Conservation (phyloP, 441 rosid species). For the Omphalea diandra region DNA sequence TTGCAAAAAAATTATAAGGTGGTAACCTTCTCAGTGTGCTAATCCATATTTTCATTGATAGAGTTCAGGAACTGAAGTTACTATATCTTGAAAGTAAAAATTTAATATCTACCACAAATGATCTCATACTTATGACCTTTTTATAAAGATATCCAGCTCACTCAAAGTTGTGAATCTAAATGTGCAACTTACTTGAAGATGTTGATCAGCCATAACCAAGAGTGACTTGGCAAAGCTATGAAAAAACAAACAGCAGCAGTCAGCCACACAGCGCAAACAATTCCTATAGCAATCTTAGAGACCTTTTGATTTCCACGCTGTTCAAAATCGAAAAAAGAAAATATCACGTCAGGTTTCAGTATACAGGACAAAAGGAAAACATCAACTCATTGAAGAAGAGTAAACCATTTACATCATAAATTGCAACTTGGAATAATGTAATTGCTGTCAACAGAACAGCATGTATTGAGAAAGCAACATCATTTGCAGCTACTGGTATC, state of each 20-base stretch:
- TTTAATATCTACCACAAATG: background rate
- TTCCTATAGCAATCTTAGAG: slow-evolving; percentile 57
- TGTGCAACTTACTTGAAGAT: slow-evolving; percentile 72
- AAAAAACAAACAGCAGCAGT: slow-evolving; percentile 72
- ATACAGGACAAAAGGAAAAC: background rate
- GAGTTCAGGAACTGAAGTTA: background rate
- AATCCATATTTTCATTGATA: background rate
- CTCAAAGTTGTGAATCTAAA: background rate
- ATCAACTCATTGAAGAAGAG: background rate
- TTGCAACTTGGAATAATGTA: slow-evolving; percentile 66
- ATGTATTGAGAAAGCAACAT: slow-evolving; percentile 92
- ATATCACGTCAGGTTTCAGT: slow-evolving; percentile 3
- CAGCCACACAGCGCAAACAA: slow-evolving; percentile 59
- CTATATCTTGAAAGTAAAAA: background rate
- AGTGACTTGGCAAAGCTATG: slow-evolving; percentile 63
- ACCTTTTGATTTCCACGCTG: slow-evolving; percentile 90
- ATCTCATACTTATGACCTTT: background rate
- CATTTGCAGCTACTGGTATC: slow-evolving; percentile 97
- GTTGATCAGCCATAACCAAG: slow-evolving; percentile 89
- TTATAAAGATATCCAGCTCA: background rate
- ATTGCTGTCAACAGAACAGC: slow-evolving; percentile 73
- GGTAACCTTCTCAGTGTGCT: background rate
- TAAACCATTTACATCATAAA: slow-evolving; percentile 65
- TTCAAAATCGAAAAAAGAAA: slow-evolving; percentile 14
- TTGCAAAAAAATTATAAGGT: too few relatives aligned